Percentiles rank a stretch among this genome's conserved stretches.
Evolutionary conservation across 768 basidiomycete genomes (phyloP).

Genomic region (Lepiota venenata): DNA sequence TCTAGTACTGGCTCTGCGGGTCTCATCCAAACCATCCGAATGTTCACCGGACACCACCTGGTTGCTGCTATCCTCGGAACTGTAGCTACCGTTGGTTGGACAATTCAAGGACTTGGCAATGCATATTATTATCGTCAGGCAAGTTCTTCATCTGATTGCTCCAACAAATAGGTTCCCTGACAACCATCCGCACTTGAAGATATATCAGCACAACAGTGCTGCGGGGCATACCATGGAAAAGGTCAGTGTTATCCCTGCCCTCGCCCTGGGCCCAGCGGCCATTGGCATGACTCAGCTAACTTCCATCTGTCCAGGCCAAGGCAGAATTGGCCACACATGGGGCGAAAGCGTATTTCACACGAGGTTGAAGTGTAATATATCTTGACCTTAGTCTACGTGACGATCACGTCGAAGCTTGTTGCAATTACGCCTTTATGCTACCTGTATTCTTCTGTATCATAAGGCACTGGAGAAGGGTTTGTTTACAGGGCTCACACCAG

Average conservation of each 20-base stretch:
- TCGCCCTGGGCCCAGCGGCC: background rate
- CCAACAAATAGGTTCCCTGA: conserved; percentile 2
- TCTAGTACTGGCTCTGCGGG: conserved; percentile 90
- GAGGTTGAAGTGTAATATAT: conserved; percentile 47
- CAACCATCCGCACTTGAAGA: conserved; percentile 17
- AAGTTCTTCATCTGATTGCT: conserved; percentile 18
- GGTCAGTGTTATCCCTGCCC: conserved; percentile 35
- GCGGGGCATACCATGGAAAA: conserved; percentile 89
- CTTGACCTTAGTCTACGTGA: conserved; percentile 13
- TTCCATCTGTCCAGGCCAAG: conserved; percentile 57
- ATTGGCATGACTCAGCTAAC: conserved; percentile 4
- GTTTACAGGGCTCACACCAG: background rate
- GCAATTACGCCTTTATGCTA: conserved; percentile 7
- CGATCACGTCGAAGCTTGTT: conserved; percentile 12
- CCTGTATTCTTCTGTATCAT: conserved; percentile 8
- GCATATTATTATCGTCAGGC: conserved; percentile 80
- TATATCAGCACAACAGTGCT: conserved; percentile 51
- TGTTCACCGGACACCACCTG: conserved; percentile 69
- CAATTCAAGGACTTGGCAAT: conserved; percentile 78
- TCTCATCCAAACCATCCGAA: conserved; percentile 86
- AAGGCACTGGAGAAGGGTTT: background rate
- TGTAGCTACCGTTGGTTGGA: conserved; percentile 85
- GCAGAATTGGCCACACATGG: conserved; percentile 80
- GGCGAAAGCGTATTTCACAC: conserved; percentile 84
- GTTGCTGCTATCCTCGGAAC: conserved; percentile 80